Evolutionary conservation across 116 monocot genomes (phyloP).

Genomic region (Posidonia oceanica): DNA sequence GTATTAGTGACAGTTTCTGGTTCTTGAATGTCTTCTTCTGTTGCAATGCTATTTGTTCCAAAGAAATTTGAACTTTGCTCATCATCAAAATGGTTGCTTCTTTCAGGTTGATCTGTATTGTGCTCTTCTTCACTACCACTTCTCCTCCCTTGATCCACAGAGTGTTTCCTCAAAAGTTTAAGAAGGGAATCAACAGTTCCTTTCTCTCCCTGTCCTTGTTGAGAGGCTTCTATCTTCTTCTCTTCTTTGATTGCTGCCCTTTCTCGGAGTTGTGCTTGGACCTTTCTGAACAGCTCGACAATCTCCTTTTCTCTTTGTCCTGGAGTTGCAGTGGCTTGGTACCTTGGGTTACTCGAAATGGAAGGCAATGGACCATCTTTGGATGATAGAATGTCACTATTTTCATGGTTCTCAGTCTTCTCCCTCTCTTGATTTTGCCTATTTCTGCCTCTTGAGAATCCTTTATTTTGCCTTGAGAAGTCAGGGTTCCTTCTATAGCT

Average conservation of each 20-base stretch:
- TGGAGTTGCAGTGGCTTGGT: slow-evolving; percentile 55
- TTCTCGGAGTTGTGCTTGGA: slow-evolving; percentile 64
- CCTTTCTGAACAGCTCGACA: slow-evolving; percentile 76
- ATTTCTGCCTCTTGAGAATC: slow-evolving; percentile 30
- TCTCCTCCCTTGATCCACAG: slow-evolving; percentile 44
- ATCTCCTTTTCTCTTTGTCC: slow-evolving; percentile 80
- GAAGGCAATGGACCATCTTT: slow-evolving; percentile 66
- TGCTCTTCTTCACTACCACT: slow-evolving; percentile 10
- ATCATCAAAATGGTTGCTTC: slow-evolving; percentile 28
- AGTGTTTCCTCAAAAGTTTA: slow-evolving; percentile 71
- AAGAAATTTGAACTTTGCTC: slow-evolving; percentile 34
- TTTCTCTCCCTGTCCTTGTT: slow-evolving; percentile 45
- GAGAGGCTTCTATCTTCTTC: slow-evolving; percentile 53
- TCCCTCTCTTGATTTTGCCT: slow-evolving; percentile 45
- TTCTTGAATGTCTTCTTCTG: slow-evolving; percentile 20
- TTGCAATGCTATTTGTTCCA: slow-evolving; percentile 19
- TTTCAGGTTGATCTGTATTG: slow-evolving; percentile 18
- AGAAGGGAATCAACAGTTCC: slow-evolving; percentile 89
- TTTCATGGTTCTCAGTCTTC: slow-evolving; percentile 35
- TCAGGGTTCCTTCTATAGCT: slow-evolving; percentile 55
- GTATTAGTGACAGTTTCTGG: slow-evolving; percentile 16
- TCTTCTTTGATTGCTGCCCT: slow-evolving; percentile 62
- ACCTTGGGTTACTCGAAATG: slow-evolving; percentile 39
- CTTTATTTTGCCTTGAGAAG: slow-evolving; percentile 53
- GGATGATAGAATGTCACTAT: slow-evolving; percentile 30